These are phyloP conservation scores for Pythium rhizo-oryzae DNA, from an alignment of 352 stramenopile species.

Conservation along the genomic window DNA sequence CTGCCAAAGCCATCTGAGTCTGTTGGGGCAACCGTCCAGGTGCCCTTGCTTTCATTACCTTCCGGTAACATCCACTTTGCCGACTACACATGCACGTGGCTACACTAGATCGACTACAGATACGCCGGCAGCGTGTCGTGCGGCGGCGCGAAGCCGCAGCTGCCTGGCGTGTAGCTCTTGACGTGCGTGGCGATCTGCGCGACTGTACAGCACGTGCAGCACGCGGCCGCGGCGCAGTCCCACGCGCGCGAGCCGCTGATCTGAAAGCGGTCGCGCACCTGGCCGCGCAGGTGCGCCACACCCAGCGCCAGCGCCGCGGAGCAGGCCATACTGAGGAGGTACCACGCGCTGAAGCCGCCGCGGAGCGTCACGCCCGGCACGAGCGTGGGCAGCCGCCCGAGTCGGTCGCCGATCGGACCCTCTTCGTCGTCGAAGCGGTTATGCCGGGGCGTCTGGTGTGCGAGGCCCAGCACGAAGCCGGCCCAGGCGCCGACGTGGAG, in stretches of 20 bases:
- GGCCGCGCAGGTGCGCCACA: conserved; percentile 41
- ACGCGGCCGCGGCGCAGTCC: conserved; percentile 42
- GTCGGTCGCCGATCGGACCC: no score
- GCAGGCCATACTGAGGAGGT: conserved; percentile 26
- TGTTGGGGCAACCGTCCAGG: conserved; percentile 6
- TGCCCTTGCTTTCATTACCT: background rate
- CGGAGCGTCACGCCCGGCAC: no score
- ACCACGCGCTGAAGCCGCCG: conserved; percentile 28
- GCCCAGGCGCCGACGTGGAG: conserved; percentile 16
- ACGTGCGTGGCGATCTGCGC: no score
- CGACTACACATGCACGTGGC: no score
- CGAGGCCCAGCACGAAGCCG: conserved; percentile 13
- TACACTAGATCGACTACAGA: no score
- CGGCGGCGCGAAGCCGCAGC: conserved; percentile 48
- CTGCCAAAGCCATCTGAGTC: no score
- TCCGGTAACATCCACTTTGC: conserved; percentile 4
- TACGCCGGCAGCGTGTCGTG: conserved; percentile 49
- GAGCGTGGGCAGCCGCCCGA: no score
- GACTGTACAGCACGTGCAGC: conserved; percentile 51
- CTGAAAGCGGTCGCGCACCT: conserved; percentile 47
- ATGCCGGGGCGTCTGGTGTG: no score
- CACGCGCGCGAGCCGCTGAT: conserved; percentile 46
- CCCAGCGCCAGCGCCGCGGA: conserved; percentile 29
- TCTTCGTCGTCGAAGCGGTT: no score
- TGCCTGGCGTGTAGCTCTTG: no score